Conservation (phyloP, 192 early-diverging fungal genomes). For the Coemansia sp. region DNA sequence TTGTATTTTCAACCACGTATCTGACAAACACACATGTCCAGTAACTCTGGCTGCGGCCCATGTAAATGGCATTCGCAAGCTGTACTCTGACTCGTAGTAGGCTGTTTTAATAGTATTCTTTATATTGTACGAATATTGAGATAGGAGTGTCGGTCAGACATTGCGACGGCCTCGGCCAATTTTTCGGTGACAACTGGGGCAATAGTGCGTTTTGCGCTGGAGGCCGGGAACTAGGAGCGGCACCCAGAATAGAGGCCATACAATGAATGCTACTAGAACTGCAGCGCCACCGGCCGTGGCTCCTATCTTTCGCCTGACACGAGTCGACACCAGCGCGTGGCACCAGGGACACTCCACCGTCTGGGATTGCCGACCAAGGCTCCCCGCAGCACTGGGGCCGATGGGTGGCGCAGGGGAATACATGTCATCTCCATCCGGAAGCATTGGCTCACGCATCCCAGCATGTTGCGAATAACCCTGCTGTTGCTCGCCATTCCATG, state of each 20-base stretch:
- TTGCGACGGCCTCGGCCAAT: conserved; percentile 44
- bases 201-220: conserved; percentile 51
- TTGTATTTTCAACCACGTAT: conserved; percentile 77
- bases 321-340: conserved; percentile 33
- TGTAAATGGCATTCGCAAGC: conserved; percentile 37
- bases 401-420: conserved; percentile 27
- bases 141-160: background rate
- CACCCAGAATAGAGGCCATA: conserved; percentile 56
- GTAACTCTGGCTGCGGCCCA: conserved; percentile 60
- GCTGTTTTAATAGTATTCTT: background rate
- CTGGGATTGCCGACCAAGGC: conserved; percentile 34
- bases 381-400: conserved; percentile 30
- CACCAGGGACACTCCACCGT: conserved; percentile 54
- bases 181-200: conserved; percentile 44
- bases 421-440: conserved; percentile 25
- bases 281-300: conserved; percentile 45
- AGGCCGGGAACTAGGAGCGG: conserved; percentile 41
- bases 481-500: conserved; percentile 9
- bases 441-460: conserved; percentile 30
- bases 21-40: conserved; percentile 73
- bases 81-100: conserved; percentile 38
- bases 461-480: background rate
- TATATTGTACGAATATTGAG: background rate
- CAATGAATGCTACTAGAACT: conserved; percentile 27
- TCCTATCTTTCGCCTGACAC: conserved; percentile 26